Evolutionary conservation across 1,139 yeast genomes (phyloP).

Genomic region (Protomyces macrosporus): DNA sequence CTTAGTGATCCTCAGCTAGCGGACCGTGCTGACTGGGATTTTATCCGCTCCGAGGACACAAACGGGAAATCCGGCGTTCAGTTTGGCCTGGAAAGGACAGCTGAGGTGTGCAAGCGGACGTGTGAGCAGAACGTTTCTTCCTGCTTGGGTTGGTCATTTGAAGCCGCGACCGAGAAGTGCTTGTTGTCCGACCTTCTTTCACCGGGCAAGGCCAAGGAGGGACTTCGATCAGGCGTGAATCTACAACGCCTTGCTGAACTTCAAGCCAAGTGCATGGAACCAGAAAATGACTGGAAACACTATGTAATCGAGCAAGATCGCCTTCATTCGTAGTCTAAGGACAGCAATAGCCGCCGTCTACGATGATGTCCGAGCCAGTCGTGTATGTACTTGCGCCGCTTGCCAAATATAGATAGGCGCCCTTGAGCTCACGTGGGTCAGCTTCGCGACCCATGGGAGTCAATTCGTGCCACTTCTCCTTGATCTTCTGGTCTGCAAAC

Average conservation of each 20-base stretch:
- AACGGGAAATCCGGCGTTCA: not conserved
- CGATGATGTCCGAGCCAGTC: constrained; percentile 73
- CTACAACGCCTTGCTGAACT: not conserved
- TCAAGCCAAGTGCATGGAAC: not conserved
- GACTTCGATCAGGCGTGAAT: constrained; percentile 6
- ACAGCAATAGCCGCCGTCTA: constrained; percentile 76
- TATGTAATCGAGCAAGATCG: not conserved
- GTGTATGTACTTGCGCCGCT: constrained; percentile 82
- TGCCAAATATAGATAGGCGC: constrained; percentile 81
- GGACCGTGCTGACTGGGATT: constrained; percentile 7
- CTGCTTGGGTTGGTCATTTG: constrained; percentile 16
- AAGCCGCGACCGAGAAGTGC: constrained; percentile 1
- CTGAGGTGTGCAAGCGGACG: not conserved
- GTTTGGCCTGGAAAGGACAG: not conserved
- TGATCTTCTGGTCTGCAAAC: constrained; percentile 50
- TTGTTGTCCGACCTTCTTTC: not conserved
- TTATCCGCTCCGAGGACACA: not conserved
- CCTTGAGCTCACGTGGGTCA: constrained; percentile 70
- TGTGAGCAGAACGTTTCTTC: not conserved
- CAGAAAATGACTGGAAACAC: not conserved
- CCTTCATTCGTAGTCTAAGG: constrained; percentile 34
- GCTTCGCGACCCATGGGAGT: constrained; percentile 82
- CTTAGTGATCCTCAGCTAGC: not conserved
- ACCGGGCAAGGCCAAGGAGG: not conserved
- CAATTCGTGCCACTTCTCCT: constrained; percentile 59